A percentile compares a stretch with the other conserved stretches of the same genome.
phyloP scores from a whole-genome alignment of 1,284 basidiomycete genomes.

The Mycosarcoma maydis region DNA sequence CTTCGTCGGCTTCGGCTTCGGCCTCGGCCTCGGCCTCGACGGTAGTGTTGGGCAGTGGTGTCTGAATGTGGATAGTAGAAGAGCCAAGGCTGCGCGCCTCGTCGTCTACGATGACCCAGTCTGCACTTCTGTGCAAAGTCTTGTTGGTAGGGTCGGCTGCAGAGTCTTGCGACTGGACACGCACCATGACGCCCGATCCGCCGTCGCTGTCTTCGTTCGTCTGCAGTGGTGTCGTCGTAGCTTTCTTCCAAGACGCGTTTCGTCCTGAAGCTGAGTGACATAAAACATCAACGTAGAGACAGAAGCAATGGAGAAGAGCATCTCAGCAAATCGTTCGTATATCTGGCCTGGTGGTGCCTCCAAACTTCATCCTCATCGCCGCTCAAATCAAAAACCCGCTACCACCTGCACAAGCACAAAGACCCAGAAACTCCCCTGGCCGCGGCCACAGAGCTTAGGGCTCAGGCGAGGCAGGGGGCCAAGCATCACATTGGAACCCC shows the following conservation, averaged over 20 bases:
- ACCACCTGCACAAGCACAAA: conserved; percentile 24
- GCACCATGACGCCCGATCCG: conserved; percentile 36
- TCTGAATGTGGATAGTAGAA: conserved; percentile 29
- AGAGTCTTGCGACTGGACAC: conserved; percentile 20
- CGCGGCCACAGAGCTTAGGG: not conserved
- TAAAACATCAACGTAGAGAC: not conserved
- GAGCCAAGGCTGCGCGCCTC: conserved; percentile 17
- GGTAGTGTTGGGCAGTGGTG: conserved; percentile 18
- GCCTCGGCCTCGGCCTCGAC: conserved; percentile 4
- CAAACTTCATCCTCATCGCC: not conserved
- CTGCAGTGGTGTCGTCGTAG: not conserved
- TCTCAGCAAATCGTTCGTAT: not conserved
- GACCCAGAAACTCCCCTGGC: not conserved
- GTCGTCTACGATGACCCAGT: conserved; percentile 42
- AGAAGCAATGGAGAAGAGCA: not conserved
- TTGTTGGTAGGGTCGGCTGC: conserved; percentile 2
- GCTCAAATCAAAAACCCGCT: not conserved
- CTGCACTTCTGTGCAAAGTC: conserved; percentile 10
- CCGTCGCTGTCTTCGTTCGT: conserved; percentile 30
- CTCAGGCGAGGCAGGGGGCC: conserved; percentile 12
- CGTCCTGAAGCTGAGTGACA: not conserved
- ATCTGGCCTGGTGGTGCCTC: too few species aligned
- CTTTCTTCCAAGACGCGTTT: too few species aligned
- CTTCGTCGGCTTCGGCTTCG: conserved; percentile 20
- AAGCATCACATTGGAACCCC: conserved; percentile 35